Base-by-base conservation (phyloP, 2,329 filamentous ascomycete species). In the Pseudocercospora macadamiae region DNA sequence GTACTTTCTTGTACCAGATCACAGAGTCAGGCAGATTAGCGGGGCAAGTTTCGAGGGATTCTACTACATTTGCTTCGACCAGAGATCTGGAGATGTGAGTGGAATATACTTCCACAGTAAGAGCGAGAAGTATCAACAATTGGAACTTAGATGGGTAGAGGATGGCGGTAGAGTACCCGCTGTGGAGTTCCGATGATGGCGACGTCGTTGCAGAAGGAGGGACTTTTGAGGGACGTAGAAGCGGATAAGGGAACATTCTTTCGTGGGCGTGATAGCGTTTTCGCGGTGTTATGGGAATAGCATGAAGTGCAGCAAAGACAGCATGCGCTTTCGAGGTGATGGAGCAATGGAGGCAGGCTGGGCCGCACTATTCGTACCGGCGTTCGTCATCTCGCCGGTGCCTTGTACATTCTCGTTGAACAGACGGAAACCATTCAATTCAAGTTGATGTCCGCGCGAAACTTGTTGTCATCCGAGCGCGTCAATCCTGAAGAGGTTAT, bases 11-110 rank as follows among this genome's bases (percentile, higher is more conserved):
- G 95, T 99, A 0, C 95, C 95, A 1, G 93, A 99, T 70, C 95
- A 99, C 74, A 86, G 90, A 14, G 92, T 97, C 18, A 85, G 89
- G 61, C 96, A 90, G 9, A 96, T 99, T 62, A 90, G 87, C 30
- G 95, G 95, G 16, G 95, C 95, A 6, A 97, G 93, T 71, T 99
- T 97, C 61, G 95, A 99, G 72, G 95, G 95, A 0, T 99, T 99
- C 74, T 99, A 97, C 74, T 99, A 99, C 72, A 97, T 99, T 66
- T 97, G 93, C 78, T 97, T 97, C 79, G 96, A 97, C 75, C 93
- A 97, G 76, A 80, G 91, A 49, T 85, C 88, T 64, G 95, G 93
- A 6, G 88, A 84, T 64, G 89, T 99, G 37, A 93, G 87, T 71
- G 95, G 95, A 16, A 96, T 97, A 59, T 99, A 99, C 77, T 99